These are phyloP conservation scores for Priceomyces melissophilus DNA, from an alignment of 805 yeast species.

Conservation along the genomic window DNA sequence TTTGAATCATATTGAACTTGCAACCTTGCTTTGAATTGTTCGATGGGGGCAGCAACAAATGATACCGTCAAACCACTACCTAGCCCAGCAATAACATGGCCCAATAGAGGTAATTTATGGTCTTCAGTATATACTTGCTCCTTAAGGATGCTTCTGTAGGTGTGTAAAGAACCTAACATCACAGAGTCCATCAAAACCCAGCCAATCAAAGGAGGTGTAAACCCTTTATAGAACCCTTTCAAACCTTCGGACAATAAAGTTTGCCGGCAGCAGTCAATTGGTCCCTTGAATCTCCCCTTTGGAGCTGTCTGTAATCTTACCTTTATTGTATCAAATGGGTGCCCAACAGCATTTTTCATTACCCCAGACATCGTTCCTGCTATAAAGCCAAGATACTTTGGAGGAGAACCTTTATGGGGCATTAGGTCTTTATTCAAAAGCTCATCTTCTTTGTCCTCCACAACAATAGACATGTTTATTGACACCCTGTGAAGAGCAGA, in stretches of 20 bases:
- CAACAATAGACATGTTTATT: conserved; percentile 7
- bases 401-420: conserved; percentile 31
- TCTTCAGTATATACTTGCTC: conserved; percentile 61
- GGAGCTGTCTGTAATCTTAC: conserved; percentile 77
- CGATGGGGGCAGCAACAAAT: conserved; percentile 94
- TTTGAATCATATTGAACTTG: conserved; percentile 87
- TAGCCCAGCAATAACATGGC: conserved; percentile 68
- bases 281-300: conserved; percentile 64
- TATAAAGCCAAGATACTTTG: conserved; percentile 67
- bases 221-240: conserved; percentile 80
- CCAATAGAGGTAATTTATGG: conserved; percentile 63
- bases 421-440: conserved; percentile 4
- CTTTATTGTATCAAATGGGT: conserved; percentile 88
- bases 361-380: conserved; percentile 90
- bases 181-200: conserved; percentile 94
- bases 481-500: neutral
- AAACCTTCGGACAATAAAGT: conserved; percentile 75
- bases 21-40: conserved; percentile 80
- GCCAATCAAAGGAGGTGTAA: conserved; percentile 89
- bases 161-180: conserved; percentile 82
- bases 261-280: conserved; percentile 72
- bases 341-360: conserved; percentile 86
- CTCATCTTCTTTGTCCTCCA: conserved; percentile 20
- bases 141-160: conserved; percentile 66
- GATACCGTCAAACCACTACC: conserved; percentile 94